These are phyloP conservation scores for Benincasa hispida DNA, from an alignment of 306 rosid species.

Conservation along the genomic window DNA sequence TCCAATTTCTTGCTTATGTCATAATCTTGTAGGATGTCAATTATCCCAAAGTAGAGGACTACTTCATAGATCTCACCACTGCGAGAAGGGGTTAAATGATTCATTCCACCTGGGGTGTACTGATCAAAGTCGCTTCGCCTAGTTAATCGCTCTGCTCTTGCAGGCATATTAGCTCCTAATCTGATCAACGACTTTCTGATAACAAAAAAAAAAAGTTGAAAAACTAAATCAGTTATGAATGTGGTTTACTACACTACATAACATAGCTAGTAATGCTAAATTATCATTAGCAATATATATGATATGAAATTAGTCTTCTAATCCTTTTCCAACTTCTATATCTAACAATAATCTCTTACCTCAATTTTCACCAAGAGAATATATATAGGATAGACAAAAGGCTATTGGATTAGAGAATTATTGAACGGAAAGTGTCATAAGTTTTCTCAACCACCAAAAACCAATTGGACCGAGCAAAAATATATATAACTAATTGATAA, in stretches of 20 bases:
- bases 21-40: conserved; percentile 88
- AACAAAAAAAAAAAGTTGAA: conserved; percentile 11
- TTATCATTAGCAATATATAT: background rate
- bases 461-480: background rate
- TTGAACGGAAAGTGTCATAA: background rate
- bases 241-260: background rate
- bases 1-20: conserved; percentile 94
- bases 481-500: background rate
- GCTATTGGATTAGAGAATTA: background rate
- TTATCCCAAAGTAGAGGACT: conserved; percentile 78
- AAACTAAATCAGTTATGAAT: background rate
- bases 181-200: conserved; percentile 78
- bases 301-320: background rate
- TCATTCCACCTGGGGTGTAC: conserved; percentile 46
- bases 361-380: too few relatives aligned
- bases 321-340: background rate
- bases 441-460: background rate
- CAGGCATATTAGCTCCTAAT: conserved; percentile 92
- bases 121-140: conserved; percentile 80
- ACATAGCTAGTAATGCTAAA: background rate
- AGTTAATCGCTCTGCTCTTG: conserved; percentile 77
- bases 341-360: background rate
- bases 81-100: conserved; percentile 48
- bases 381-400: background rate
- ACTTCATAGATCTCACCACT: conserved; percentile 59